Evolutionary conservation across 768 basidiomycete species (phyloP).

Genomic region (Sistotremastrum niveocremeum): DNA sequence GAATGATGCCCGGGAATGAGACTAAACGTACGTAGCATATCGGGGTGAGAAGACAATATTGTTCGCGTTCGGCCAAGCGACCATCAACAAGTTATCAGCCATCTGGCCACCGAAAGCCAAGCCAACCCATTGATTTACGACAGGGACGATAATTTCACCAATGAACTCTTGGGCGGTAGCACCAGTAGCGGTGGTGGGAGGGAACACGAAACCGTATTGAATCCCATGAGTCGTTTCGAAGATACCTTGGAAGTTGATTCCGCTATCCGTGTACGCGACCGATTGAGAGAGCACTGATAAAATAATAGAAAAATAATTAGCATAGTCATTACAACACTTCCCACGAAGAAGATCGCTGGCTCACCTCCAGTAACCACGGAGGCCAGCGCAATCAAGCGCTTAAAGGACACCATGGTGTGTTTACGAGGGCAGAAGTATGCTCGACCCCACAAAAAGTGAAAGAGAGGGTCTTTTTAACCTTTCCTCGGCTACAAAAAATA

Average conservation of each 20-base stretch:
- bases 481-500: no score
- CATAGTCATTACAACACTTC: no score
- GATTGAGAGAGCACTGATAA: no score
- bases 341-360: no score
- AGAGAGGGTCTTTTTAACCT: no score
- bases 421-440: no score
- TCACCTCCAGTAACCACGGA: no score
- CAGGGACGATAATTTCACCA: slow-evolving; percentile 14
- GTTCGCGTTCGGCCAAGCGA: slow-evolving; percentile 13
- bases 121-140: slow-evolving; percentile 15
- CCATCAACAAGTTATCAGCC: slow-evolving; percentile 17
- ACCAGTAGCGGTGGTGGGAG: slow-evolving; percentile 9
- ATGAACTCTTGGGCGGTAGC: slow-evolving; percentile 14
- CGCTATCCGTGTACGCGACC: no score
- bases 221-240: slow-evolving; percentile 19
- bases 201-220: slow-evolving; percentile 18
- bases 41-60: slow-evolving; percentile 14
- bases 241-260: slow-evolving; percentile 11
- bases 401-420: no score
- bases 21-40: slow-evolving; percentile 12
- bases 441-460: no score
- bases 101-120: slow-evolving; percentile 16
- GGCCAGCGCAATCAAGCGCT: no score
- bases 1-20: not conserved
- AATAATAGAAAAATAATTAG: no score